Base-by-base conservation (phyloP, 371 early-diverging fungal species). In the Apophysomyces sp. region DNA sequence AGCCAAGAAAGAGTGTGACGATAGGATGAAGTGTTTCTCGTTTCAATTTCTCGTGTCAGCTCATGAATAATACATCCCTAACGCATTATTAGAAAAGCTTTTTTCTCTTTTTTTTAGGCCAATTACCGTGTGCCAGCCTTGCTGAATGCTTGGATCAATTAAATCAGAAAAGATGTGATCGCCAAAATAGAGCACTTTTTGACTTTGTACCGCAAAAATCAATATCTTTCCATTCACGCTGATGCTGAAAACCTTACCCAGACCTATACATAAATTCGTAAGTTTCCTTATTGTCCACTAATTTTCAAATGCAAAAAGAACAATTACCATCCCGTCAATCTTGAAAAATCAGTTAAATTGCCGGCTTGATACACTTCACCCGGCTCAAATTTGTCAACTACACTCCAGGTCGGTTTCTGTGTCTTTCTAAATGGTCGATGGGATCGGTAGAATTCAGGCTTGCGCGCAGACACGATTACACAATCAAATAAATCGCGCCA, bases 161-260 rank as follows among this genome's bases (percentile, higher is more conserved):
- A 89, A 67, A 60, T 89, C 89, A 16, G 86, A 87, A 65, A 82
- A 89, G 3, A 88, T 69, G 63, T 87, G 87, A 62, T 89, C 89
- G 41, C 89, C 89, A 68, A 89, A 78, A 63, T 89, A 89, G 29
- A 89, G 66, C 6, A 88, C 86, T 58, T 72, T 83, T 62, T 83
- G 82, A 15, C 87, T 77, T 37, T 32, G 13, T 28, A 34, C 21
- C 5, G 7, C 21, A 3, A 24, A 41, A 39, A 13, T 21, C 16
- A 57, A 2, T 16, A 58, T 16, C 13, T 8, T 44, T 3, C 21
- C 4, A n/a, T n/a, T 44, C 21, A n/a, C 24, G 30, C 18, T 30
- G 15, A 36, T 28, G n/a, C 16, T 16, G 2, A 18, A 44, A 18
- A 18, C 18, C 27, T 57, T 62, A 61, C 58, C 61, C 60, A 52